Evolutionary conservation across 2,329 filamentous ascomycete genomes (phyloP), one percentile per base, ranked within the genome.

Genomic region (Aspergillus sp.): DNA sequence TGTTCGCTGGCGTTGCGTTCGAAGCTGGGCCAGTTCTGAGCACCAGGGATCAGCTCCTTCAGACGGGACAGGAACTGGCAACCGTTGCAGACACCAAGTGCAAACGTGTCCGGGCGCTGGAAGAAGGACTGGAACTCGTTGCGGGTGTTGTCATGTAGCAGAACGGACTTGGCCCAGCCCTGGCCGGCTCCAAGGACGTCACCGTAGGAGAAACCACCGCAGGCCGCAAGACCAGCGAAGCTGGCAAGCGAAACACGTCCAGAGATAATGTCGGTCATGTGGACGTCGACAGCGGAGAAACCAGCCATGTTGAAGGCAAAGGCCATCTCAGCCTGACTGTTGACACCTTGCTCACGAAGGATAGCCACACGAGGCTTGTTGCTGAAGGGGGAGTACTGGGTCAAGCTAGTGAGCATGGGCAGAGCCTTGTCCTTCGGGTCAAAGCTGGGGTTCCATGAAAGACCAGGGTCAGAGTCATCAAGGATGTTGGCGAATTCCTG

Each of bases 311-410:
- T 86, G 80, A 97, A 97, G 45, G 92, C 91, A 66, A 95, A 97
- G 1, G 94, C 94, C 90, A 99, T 95, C 72, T 99, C 94, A n/a
- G 90, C 86, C 64, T 96, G 85, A 40, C 92, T 90, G 74, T 99
- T 97, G 60, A 96, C 90, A 69, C 94, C 94, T 71, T 96, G 91
- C 72, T 97, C 94, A 66, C 94, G 83, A 19, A 99, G 84, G 62
- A 99, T 95, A 41, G 94, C 94, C 20, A 99, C 92, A 30, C 86
- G 84, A 1, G 89, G 88, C 65, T 82, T 84, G 40, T 72, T 81
- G 56, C 79, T 79, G 67, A 90, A 83, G 48, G 75, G 67, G 72
- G 77, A 62, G 71, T 77, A 58, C 70, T 76, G 68, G 54, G 82
- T 81, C 52, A 90, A 74, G 54, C 81, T 83, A 3, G 83, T 79